phyloP scores from a whole-genome alignment of 371 early-diverging fungal species.

The Entomophthora muscae region DNA sequence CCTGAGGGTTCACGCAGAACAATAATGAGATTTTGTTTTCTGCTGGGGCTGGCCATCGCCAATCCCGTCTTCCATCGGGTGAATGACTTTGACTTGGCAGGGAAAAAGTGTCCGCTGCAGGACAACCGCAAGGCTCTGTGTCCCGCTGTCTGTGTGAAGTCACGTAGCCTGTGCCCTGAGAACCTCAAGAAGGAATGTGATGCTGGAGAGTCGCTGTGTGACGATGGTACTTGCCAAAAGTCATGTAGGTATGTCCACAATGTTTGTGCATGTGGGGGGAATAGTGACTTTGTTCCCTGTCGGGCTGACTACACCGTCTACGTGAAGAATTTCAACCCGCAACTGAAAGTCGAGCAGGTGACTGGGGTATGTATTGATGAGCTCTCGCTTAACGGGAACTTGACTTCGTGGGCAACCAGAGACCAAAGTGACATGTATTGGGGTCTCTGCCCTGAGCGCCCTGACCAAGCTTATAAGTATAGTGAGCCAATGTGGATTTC shows the following conservation, averaged over 20 bases:
- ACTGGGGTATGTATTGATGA: neutral
- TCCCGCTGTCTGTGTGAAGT: neutral
- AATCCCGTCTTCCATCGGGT: slow-evolving; percentile 1
- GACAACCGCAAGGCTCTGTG: neutral
- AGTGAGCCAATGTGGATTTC: slow-evolving; percentile 38
- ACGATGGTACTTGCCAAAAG: slow-evolving; percentile 31
- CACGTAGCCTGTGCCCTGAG: slow-evolving; percentile 4
- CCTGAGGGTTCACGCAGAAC: too few relatives aligned
- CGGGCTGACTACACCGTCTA: neutral
- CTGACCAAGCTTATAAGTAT: slow-evolving; percentile 25
- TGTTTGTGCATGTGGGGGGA: slow-evolving; percentile 17
- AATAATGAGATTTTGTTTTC: neutral
- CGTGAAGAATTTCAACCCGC: neutral
- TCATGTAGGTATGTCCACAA: slow-evolving; percentile 23
- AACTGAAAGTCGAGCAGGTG: neutral
- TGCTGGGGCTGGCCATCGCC: neutral
- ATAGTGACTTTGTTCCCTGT: neutral
- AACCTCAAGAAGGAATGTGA: slow-evolving; percentile 23
- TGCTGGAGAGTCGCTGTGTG: slow-evolving; percentile 23
- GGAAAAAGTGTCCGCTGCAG: slow-evolving; percentile 7
- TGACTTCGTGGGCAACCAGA: neutral
- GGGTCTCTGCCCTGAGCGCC: slow-evolving; percentile 22
- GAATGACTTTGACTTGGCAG: slow-evolving; percentile 6
- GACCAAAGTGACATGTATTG: neutral
- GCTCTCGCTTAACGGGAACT: neutral